Conservation (phyloP, 2,329 filamentous ascomycete genomes). For the Blastomyces gilchristii region DNA sequence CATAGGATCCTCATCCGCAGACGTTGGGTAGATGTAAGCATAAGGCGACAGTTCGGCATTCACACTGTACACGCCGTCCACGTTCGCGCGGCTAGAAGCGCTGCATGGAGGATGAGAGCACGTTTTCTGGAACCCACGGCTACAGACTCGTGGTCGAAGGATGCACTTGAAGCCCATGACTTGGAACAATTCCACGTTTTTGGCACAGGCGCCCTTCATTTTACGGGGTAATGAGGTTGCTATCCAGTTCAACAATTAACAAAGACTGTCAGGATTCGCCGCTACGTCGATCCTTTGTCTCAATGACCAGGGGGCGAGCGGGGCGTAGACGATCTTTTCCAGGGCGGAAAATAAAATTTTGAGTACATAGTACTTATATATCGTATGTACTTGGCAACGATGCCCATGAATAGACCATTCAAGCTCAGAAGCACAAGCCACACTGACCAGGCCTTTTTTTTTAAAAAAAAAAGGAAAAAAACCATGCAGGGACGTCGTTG, state of each 20-base stretch:
- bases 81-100: not conserved
- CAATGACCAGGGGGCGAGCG: not conserved
- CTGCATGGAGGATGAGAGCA: slow-evolving; percentile 1
- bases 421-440: not conserved
- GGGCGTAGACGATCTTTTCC: slow-evolving; percentile 6
- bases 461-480: not conserved
- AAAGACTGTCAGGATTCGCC: slow-evolving; percentile 2
- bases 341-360: not conserved
- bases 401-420: not conserved
- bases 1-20: not conserved
- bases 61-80: not conserved
- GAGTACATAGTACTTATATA: slow-evolving; percentile 1
- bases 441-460: not conserved
- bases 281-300: slow-evolving; percentile 6
- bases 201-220: not conserved
- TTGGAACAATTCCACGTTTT: not conserved
- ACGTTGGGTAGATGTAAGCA: not conserved
- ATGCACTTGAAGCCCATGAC: not conserved
- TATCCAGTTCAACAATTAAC: slow-evolving; percentile 1
- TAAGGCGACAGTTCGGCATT: not conserved
- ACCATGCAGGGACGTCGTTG: slow-evolving; percentile 2
- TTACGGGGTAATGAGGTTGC: not conserved
- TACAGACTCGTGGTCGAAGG: not conserved
- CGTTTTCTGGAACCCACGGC: slow-evolving; percentile 3
- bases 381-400: not conserved